Evolutionary conservation across 345 rosid genomes (phyloP).

Genomic region (Melaleuca alternifolia): DNA sequence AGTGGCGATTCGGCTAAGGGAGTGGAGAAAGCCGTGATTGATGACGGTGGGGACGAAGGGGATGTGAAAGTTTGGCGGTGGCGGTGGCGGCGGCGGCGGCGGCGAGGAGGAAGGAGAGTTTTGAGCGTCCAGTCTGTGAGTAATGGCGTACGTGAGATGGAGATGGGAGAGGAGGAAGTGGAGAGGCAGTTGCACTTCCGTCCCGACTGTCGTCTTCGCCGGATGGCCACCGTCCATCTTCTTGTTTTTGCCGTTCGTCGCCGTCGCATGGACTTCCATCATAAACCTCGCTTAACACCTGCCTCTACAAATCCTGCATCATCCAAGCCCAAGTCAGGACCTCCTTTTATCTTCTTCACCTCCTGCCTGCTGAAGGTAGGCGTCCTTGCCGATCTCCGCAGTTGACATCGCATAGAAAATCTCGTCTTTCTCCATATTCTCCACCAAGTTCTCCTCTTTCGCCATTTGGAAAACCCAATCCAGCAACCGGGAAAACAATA

Average conservation of each 20-base stretch:
- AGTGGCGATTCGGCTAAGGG: not conserved
- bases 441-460: constrained; percentile 26
- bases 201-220: constrained; percentile 27
- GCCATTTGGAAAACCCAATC: constrained; percentile 9
- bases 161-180: constrained; percentile 3
- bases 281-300: too few species aligned
- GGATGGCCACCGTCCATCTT: not conserved
- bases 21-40: constrained; percentile 34
- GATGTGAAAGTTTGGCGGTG: constrained; percentile 4
- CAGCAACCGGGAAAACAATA: not conserved
- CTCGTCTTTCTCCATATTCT: constrained; percentile 65
- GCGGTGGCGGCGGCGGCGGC: not conserved
- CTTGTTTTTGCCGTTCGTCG: constrained; percentile 11
- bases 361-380: constrained; percentile 34
- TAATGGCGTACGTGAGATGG: constrained; percentile 15
- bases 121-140: constrained; percentile 7
- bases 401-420: constrained; percentile 52
- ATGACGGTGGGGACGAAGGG: constrained; percentile 40
- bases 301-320: constrained; percentile 53
- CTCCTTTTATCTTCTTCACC: constrained; percentile 7
- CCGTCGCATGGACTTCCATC: constrained; percentile 30
- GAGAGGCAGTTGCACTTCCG: constrained; percentile 31
- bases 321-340: constrained; percentile 61
- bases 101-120: constrained; percentile 67
- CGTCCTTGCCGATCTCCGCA: constrained; percentile 50